Evolutionary conservation across 2,329 filamentous ascomycete genomes (phyloP), one percentile per base, ranked within the genome.

Genomic region (Lecanosticta acicola): DNA sequence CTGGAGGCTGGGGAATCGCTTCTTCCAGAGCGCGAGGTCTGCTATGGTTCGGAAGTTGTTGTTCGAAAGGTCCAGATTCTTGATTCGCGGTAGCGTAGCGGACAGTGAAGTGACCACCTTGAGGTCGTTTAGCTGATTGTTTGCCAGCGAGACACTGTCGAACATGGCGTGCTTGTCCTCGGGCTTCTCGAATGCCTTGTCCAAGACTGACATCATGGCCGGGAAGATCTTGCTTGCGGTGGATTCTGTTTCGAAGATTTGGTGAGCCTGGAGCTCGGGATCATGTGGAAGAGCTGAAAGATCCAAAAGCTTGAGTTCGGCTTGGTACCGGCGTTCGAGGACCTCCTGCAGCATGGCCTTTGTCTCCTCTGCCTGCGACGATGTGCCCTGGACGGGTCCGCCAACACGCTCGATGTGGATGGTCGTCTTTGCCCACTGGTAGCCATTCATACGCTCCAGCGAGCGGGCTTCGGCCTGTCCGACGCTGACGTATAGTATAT

Each of bases 161-260:
- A 98, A 84, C 3, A 84, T 84, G 38, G 89, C 83, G 40, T 81
- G 78, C 65, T 90, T 90, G 40, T 84, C 82, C 49, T 83, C 74
- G 10, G 77, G 63, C 2, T 78, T 83, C 55, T 84, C 82, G 71
- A 95, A 94, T 14, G 84, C 77, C 50, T 80, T 72, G 43, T 94
- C 83, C 64, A 87, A 89, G 38, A 96, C 82, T 48, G 80, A 81
- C 86, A 97, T 94, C 51, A 97, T 75, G 1, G 87, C 91, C 42
- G 86, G 87, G 69, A 97, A 96, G 51, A 95, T 86, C 66, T 96
- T 98, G 53, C 85, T 79, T 37, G 85, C 81, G 1, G 82, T 83
- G 3, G 83, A 80, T 48, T 77, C 79, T 48, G 73, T 80, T 51
- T 81, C 78, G 63, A 94, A 89, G 59, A 91, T 85, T 32, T 86